A percentile compares a stretch with the other conserved stretches of the same genome.
Conservation (phyloP, 441 rosid species). For the Hura crepitans region DNA sequence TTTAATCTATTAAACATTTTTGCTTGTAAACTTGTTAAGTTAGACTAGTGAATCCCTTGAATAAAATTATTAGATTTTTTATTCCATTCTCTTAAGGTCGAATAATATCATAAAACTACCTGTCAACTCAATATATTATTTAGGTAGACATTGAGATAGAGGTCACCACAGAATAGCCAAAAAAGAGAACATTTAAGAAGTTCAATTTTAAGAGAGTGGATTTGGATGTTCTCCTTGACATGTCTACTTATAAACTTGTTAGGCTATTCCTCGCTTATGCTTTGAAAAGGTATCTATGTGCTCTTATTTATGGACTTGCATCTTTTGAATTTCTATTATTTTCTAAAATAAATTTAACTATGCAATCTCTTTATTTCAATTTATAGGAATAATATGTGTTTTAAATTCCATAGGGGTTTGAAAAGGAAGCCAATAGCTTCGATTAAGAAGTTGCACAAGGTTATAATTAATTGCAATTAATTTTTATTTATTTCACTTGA, state of each 20-base stretch:
- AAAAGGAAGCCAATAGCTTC: constrained; percentile 82
- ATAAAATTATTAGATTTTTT: no score
- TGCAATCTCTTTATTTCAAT: neutral
- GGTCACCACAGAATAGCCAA: constrained; percentile 46
- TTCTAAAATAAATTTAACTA: no score
- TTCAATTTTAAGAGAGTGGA: constrained; percentile 70
- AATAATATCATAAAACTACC: no score
- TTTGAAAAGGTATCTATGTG: constrained; percentile 46
- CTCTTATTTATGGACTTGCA: no score
- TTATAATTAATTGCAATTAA: constrained; percentile 36
- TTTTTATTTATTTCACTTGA: no score
- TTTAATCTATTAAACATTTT: no score
- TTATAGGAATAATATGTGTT: neutral
- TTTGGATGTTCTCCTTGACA: constrained; percentile 61
- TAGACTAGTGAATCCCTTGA: no score
- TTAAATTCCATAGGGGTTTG: constrained; percentile 74
- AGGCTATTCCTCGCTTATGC: constrained; percentile 65
- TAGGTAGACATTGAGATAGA: constrained; percentile 59
- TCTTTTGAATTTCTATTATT: no score
- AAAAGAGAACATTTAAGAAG: constrained; percentile 75
- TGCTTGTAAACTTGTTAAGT: no score
- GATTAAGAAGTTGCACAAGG: constrained; percentile 74
- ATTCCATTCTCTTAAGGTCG: no score
- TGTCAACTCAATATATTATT: neutral
- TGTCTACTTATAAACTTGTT: constrained; percentile 70